Conservation (phyloP, 805 yeast species). For the Ogataea paraovalis region DNA sequence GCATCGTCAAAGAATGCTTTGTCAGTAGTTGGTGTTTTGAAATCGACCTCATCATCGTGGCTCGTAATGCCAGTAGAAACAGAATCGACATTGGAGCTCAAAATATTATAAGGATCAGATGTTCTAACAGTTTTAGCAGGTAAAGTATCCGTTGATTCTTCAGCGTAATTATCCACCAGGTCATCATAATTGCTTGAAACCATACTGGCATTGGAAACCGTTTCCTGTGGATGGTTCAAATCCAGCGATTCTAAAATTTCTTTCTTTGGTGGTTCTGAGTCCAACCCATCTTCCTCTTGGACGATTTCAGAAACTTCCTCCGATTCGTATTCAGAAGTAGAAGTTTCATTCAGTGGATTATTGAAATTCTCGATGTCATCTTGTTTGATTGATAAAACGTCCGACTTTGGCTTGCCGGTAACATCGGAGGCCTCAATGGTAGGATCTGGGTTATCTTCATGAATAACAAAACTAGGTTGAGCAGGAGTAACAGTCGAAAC, state of each 20-base stretch:
- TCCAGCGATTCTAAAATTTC: background rate
- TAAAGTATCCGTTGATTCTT: constrained; percentile 3
- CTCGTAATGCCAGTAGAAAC: constrained; percentile 9
- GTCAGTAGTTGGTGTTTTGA: constrained; percentile 3
- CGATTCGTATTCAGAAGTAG: background rate
- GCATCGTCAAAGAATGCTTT: constrained; percentile 4
- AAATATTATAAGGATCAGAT: background rate
- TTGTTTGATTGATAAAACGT: background rate
- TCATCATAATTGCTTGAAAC: constrained; percentile 13
- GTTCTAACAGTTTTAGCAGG: background rate
- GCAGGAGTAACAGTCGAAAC: background rate
- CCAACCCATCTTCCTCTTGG: background rate
- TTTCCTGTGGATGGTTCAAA: background rate
- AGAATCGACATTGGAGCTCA: constrained; percentile 6
- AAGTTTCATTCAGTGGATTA: background rate
- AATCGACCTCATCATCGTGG: constrained; percentile 2
- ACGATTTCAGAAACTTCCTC: background rate
- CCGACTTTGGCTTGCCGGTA: background rate
- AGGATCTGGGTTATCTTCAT: background rate
- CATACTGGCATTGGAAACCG: constrained; percentile 7
- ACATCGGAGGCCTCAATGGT: background rate
- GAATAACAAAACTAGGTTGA: background rate
- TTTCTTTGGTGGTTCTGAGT: background rate
- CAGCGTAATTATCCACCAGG: constrained; percentile 11
- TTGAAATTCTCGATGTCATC: background rate